Percentiles rank a stretch among this genome's conserved stretches.
phyloP scores from a whole-genome alignment of 768 basidiomycete genomes.

The Saitozyma sp. region DNA sequence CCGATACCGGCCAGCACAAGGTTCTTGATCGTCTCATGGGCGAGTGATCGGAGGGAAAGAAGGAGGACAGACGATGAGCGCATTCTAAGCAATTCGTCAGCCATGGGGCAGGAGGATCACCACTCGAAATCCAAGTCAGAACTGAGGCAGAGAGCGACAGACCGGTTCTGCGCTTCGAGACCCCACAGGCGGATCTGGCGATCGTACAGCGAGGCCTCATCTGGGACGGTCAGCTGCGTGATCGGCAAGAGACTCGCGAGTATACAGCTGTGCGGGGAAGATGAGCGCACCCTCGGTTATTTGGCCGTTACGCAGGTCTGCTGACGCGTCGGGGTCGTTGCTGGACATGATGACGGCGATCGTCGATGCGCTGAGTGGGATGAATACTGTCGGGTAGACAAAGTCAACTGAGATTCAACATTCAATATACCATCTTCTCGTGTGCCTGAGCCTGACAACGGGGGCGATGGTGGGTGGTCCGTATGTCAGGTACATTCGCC shows the following conservation, averaged over 20 bases:
- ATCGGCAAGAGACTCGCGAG: not conserved
- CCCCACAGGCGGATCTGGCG: slow-evolving; percentile 98
- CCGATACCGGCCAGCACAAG: slow-evolving; percentile 96
- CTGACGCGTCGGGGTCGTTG: too few relatives aligned
- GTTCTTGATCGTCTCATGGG: slow-evolving; percentile 95
- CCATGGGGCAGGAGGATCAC: not conserved
- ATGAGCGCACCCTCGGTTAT: slow-evolving; percentile 41
- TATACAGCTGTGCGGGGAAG: too few relatives aligned
- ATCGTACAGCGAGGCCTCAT: slow-evolving; percentile 82
- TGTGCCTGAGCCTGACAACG: too few relatives aligned
- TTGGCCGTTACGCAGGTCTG: slow-evolving; percentile 15
- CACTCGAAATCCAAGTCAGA: not conserved
- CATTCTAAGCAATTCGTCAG: slow-evolving; percentile 63
- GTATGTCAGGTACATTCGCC: too few relatives aligned
- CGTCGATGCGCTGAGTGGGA: too few relatives aligned
- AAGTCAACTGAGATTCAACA: too few relatives aligned
- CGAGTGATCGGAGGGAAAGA: slow-evolving; percentile 73
- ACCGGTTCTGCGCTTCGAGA: slow-evolving; percentile 95
- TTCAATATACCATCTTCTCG: too few relatives aligned
- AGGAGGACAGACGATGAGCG: slow-evolving; percentile 87
- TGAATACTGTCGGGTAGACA: too few relatives aligned
- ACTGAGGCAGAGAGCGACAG: slow-evolving; percentile 24
- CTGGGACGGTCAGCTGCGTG: slow-evolving; percentile 15
- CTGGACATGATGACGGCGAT: too few relatives aligned
- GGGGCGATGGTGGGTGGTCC: too few relatives aligned